Base-by-base conservation (phyloP, 208 protist species). In the Borovskyia barvae region DNA sequence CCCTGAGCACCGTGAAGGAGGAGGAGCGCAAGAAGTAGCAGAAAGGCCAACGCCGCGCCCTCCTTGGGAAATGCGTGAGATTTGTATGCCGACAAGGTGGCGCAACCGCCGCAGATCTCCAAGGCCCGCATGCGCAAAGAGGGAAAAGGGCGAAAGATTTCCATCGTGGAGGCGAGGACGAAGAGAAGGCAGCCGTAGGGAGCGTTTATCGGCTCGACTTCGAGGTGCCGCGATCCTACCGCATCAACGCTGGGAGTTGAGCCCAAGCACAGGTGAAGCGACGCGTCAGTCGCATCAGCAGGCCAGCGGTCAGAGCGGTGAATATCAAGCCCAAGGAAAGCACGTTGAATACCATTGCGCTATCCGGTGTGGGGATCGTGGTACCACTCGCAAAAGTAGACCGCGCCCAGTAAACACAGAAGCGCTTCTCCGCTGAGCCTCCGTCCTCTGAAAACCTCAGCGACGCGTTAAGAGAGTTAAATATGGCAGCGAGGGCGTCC, bases 311-410 rank as follows among this genome's bases (percentile, higher is more conserved):
- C 1, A 90, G 12, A 6, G 66, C 72, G 22, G 60, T 64, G 28
- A 77, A 85, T 1, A 75, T 29, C 2, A 88, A 47, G 1, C 86
- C 80, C 1, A 93, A 39, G 1, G 80, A 72, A 26, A 85, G 54
- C 5, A 79, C 74, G 57, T 93, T 93, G 46, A 93, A 90, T 7
- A 87, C 37, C 86, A 93, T 93, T 9, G 86, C 82, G 0, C 80
- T 52, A 46, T 93, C 86, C 2, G 86, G 77, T n/a, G 68, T 72
- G 30, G 86, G 86, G 25, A 93, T 80, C 37, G 70, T 81, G 3
- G 70, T 80, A 24, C 86, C 86, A 5, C 64, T 72, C 37, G 76
- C 73, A 41, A 71, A 69, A 5, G 69, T 80, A 36, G 82, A 83
- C 17, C 82, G 77, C 48, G 88, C 30, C 72, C 75, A 66, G 57